These are phyloP conservation scores for Neonectria magnoliae DNA, from an alignment of 2,329 filamentous ascomycete genomes.

Conservation along the genomic window DNA sequence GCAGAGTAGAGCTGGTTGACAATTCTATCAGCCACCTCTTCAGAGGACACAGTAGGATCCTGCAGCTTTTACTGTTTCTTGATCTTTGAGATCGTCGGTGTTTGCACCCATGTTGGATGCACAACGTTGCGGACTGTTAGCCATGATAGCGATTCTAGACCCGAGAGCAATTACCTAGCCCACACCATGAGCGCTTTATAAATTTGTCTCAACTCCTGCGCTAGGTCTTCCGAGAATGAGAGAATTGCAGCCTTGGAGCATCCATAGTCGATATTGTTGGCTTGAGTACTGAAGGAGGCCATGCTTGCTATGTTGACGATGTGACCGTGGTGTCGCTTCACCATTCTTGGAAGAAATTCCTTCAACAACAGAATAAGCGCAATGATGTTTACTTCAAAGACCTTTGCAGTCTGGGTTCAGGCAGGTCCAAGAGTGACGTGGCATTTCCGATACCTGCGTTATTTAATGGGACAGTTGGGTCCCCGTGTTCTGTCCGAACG, in stretches of 20 bases:
- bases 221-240: conserved; percentile 70
- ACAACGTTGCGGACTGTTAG: neutral
- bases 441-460: conserved; percentile 3
- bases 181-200: conserved; percentile 69
- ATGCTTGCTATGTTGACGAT: conserved; percentile 73
- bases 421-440: neutral
- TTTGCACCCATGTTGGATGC: conserved; percentile 5
- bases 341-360: conserved; percentile 72
- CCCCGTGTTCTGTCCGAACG: conserved; percentile 1
- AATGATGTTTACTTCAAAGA: conserved; percentile 70
- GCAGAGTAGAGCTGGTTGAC: neutral
- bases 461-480: conserved; percentile 15
- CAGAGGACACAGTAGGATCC: neutral
- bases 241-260: conserved; percentile 69
- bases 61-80: neutral
- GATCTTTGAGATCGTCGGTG: neutral
- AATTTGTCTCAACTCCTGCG: conserved; percentile 61
- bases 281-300: conserved; percentile 65
- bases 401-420: neutral
- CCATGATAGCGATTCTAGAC: too few relatives aligned
- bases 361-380: conserved; percentile 69
- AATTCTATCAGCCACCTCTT: neutral
- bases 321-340: conserved; percentile 70
- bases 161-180: conserved; percentile 53
- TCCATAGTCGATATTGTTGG: conserved; percentile 71